A percentile compares a stretch with the other conserved stretches of the same genome.
These are phyloP conservation scores for Dendrobium nobile DNA, from an alignment of 106 monocot genomes.

Conservation along the genomic window DNA sequence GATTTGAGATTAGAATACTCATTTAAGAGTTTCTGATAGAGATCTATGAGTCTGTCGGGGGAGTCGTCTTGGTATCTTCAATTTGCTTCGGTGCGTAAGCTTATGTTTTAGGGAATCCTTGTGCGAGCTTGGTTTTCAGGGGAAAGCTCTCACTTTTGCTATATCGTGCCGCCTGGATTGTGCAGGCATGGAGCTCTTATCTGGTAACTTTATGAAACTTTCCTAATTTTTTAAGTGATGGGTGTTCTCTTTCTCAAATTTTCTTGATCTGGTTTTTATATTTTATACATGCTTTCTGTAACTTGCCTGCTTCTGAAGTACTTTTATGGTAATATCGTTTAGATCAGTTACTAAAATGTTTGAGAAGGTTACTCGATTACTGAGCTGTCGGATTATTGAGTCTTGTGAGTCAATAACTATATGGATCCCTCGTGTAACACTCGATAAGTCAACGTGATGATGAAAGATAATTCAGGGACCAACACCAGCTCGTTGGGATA, in stretches of 20 bases:
- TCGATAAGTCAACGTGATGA: background rate
- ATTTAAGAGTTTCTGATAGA: background rate
- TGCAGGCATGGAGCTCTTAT: slow-evolving; percentile 1
- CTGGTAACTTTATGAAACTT: background rate
- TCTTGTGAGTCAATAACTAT: background rate
- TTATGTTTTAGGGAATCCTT: background rate
- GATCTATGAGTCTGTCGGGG: background rate
- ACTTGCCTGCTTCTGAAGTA: background rate
- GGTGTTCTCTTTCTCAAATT: background rate
- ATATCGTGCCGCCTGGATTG: background rate
- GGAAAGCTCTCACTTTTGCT: background rate
- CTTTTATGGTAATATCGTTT: background rate
- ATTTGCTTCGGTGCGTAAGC: background rate
- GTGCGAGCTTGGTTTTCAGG: background rate
- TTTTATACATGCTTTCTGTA: background rate
- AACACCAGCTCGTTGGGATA: background rate
- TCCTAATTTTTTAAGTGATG: background rate
- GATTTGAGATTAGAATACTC: background rate
- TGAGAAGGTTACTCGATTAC: background rate
- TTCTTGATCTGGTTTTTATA: background rate
- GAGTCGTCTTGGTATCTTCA: background rate
- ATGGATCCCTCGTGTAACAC: background rate
- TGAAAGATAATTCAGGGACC: background rate
- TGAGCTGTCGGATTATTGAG: background rate
- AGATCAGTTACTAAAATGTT: background rate